These are phyloP conservation scores for Deinandra increscens DNA, from an alignment of 129 eudicot genomes.

Conservation along the genomic window DNA sequence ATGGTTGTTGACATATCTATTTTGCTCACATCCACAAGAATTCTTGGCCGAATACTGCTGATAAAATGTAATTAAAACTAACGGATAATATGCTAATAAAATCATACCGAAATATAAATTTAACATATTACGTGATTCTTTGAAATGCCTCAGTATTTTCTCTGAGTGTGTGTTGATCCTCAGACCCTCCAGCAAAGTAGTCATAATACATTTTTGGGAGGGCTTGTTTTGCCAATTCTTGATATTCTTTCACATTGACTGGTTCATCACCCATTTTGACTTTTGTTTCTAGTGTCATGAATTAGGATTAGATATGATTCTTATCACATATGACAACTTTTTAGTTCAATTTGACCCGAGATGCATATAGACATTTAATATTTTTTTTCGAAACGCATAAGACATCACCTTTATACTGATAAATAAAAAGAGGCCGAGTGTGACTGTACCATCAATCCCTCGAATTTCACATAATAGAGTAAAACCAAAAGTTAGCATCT, in stretches of 20 bases:
- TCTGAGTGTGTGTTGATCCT: constrained; percentile 83
- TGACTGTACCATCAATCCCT: background rate
- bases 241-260: constrained; percentile 65
- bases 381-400: too few relatives aligned
- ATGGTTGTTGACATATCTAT: too few relatives aligned
- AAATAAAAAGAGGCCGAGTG: background rate
- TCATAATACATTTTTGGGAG: constrained; percentile 91
- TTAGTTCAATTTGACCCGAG: too few relatives aligned
- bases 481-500: too few relatives aligned
- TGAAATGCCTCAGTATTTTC: too few relatives aligned
- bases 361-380: too few relatives aligned
- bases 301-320: background rate
- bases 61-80: background rate
- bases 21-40: constrained; percentile 75
- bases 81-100: background rate
- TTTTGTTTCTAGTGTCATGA: constrained; percentile 21
- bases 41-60: constrained; percentile 63
- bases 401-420: too few relatives aligned
- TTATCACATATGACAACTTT: too few relatives aligned
- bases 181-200: constrained; percentile 72
- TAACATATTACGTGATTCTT: constrained; percentile 46
- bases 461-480: background rate
- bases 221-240: constrained; percentile 58
- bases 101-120: background rate
- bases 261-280: constrained; percentile 46